Base-by-base conservation (phyloP, 805 yeast genomes). In the Tanozyma kutaoensis region DNA sequence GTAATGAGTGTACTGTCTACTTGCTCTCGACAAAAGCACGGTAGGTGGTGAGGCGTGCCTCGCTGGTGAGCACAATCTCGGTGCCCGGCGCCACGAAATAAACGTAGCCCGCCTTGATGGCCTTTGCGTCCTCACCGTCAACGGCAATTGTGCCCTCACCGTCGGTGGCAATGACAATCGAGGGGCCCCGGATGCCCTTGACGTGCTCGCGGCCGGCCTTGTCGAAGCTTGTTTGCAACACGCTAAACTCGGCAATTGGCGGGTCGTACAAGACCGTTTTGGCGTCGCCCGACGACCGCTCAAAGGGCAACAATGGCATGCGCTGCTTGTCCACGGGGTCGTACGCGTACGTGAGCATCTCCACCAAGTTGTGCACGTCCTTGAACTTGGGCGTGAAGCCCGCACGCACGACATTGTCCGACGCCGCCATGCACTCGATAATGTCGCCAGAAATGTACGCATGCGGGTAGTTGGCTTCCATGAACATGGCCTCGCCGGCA, bases 301-400 rank as follows among this genome's bases (percentile, higher is more conserved):
- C 46, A 41, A 76, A 78, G 11, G 56, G 36, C 36, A 58, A 52
- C 16, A 80, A 70, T 25, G 70, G 69, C 91, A 88, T 81, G 57
- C 84, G 85, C 62, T 91, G 99, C 48, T 85, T 85, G 40, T 75
- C 85, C 27, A 88, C 95, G 14, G 93, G 74, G 29, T 80, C 93
- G 43, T 79, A 79, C 15, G 80, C 66, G 51, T 88, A 91, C 3
- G 95, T 86, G 50, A 91, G 71, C 91, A 82, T 82, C 28, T 69
- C 72, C 24, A 91, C 96, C 47, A 91, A 70, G 44, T 79, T 84
- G 32, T 74, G 56, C 34, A 91, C 97, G 53, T 91, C 99, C 58
- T 88, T 91, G 63, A 88, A 91, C 55, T 91, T 91, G 35, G 99
- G 98, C n/a, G 99, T 91, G 65, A 91, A 91, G 10, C 98, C 99